These are phyloP conservation scores for Colletotrichum karsti DNA, from an alignment of 2,329 filamentous ascomycete species.

Conservation along the genomic window DNA sequence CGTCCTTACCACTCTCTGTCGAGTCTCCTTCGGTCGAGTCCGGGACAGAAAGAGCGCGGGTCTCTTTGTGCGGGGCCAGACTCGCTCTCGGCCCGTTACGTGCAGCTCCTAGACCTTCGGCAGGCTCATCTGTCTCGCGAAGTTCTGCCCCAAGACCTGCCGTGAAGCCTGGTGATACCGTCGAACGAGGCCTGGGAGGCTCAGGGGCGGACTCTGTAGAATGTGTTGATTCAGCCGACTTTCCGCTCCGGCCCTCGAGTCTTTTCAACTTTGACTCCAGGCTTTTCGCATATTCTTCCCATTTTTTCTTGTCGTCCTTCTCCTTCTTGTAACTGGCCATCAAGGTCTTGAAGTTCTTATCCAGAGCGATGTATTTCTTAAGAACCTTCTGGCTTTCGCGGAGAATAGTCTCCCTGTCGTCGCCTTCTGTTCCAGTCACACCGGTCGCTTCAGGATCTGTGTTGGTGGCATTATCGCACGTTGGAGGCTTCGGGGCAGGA, in stretches of 20 bases:
- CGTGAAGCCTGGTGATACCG: constrained; percentile 13
- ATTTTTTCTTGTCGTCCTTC: constrained; percentile 51
- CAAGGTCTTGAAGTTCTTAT: constrained; percentile 49
- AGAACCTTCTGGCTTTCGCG: constrained; percentile 41
- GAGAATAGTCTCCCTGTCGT: not conserved
- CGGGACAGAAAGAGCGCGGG: not conserved
- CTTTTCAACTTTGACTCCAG: constrained; percentile 52
- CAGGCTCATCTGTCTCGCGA: not conserved
- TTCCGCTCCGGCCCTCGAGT: constrained; percentile 48
- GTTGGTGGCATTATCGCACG: constrained; percentile 13
- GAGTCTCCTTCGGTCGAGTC: not conserved
- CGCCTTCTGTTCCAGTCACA: not conserved
- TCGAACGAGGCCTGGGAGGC: constrained; percentile 5
- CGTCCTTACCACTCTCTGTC: constrained; percentile 7
- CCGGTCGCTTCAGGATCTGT: not conserved
- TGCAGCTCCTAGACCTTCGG: not conserved
- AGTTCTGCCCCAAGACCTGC: constrained; percentile 9
- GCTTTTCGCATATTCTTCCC: constrained; percentile 53
- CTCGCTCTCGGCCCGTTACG: not conserved
- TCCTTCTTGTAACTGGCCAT: constrained; percentile 48
- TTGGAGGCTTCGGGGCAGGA: not conserved
- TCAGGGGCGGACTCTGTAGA: not conserved
- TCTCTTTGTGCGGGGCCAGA: not conserved
- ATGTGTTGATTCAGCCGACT: not conserved
- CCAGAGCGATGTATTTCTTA: constrained; percentile 50